phyloP scores from a whole-genome alignment of 441 rosid genomes.

The Corymbia citriodora region DNA sequence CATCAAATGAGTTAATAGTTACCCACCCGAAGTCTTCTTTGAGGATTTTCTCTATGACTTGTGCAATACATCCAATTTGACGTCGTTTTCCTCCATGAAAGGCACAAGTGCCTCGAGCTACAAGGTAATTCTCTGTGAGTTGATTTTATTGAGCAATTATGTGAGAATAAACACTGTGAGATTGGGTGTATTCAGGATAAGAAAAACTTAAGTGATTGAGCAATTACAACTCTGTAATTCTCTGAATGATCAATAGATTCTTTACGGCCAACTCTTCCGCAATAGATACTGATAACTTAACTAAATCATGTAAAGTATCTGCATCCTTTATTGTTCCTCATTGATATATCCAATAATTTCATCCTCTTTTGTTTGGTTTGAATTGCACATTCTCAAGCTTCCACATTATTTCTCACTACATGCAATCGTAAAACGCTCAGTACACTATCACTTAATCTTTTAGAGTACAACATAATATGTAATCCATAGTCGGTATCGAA shows the following conservation, averaged over 20 bases:
- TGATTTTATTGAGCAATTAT: not conserved
- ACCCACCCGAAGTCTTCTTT: not conserved
- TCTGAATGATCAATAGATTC: fast-evolving
- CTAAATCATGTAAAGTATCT: too few relatives aligned
- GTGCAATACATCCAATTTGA: not conserved
- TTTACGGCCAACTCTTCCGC: not conserved
- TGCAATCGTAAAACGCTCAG: not conserved
- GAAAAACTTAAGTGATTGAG: not conserved
- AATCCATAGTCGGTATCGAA: not conserved
- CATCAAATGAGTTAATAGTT: too few relatives aligned
- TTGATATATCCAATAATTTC: not conserved
- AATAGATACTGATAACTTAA: not conserved
- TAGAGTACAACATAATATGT: not conserved
- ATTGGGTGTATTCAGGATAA: not conserved
- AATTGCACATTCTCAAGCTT: not conserved
- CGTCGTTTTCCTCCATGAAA: not conserved
- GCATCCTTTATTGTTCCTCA: not conserved
- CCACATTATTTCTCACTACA: fast-evolving
- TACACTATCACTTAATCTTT: not conserved
- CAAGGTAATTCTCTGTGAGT: not conserved
- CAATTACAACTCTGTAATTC: not conserved
- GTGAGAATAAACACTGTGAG: not conserved
- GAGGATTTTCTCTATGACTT: not conserved
- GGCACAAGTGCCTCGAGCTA: not conserved
- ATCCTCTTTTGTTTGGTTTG: not conserved